These are phyloP conservation scores for Chlorella sp. DNA, from an alignment of 139 green algal genomes.

Conservation along the genomic window DNA sequence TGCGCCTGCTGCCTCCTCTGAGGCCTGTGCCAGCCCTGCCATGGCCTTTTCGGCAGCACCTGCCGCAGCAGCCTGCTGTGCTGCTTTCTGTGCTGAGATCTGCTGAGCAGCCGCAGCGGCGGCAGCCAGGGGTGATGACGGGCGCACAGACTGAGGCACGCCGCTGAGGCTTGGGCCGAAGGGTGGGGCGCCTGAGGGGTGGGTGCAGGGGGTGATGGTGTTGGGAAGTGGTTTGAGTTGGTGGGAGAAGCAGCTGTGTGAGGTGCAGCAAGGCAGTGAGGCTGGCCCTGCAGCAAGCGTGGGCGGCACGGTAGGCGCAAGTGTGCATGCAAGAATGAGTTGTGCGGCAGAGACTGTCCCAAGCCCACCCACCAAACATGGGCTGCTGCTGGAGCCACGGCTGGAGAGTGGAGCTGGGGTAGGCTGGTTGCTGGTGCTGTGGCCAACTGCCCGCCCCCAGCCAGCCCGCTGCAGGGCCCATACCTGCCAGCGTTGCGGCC, in stretches of 20 bases:
- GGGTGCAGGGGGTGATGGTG: no score
- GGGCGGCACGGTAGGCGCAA: no score
- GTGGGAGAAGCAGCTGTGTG: no score
- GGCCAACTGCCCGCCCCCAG: background rate
- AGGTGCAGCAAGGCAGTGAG: background rate
- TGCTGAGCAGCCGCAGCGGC: background rate
- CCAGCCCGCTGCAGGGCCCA: background rate
- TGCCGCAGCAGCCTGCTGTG: background rate
- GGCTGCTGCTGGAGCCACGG: background rate
- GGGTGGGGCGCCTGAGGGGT: background rate
- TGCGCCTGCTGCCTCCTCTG: background rate
- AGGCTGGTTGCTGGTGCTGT: background rate
- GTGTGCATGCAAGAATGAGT: background rate
- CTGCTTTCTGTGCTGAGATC: constrained; percentile 3
- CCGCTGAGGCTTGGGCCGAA: background rate
- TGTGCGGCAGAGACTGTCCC: background rate
- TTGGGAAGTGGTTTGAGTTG: no score
- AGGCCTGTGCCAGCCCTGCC: background rate
- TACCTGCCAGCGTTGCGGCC: background rate
- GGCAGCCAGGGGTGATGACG: background rate
- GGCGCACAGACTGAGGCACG: background rate
- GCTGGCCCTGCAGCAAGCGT: background rate
- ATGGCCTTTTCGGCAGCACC: background rate
- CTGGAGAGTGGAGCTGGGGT: background rate
- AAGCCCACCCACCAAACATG: background rate